These are phyloP conservation scores for Abrus pulchellus DNA, from an alignment of 306 rosid genomes.

Conservation along the genomic window DNA sequence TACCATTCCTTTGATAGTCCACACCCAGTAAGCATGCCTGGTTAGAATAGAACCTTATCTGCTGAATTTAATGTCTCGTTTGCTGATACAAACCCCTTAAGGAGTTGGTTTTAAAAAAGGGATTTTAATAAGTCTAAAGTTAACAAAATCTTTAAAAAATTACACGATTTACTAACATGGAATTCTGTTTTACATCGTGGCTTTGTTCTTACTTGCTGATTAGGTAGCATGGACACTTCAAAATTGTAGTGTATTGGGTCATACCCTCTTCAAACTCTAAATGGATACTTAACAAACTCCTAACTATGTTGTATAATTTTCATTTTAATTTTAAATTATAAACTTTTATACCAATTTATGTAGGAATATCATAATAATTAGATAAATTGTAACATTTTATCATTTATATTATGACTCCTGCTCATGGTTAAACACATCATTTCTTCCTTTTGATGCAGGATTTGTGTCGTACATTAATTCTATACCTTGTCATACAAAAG, in stretches of 20 bases:
- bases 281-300: too few relatives aligned
- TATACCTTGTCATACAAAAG: neutral
- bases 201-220: neutral
- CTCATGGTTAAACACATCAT: neutral
- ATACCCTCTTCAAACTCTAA: neutral
- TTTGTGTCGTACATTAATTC: neutral
- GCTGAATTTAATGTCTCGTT: neutral
- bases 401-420: neutral
- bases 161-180: neutral
- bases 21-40: neutral
- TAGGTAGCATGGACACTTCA: neutral
- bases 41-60: slow-evolving; percentile 8
- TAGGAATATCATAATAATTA: neutral
- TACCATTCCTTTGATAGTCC: neutral
- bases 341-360: neutral
- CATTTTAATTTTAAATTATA: too few relatives aligned
- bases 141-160: too few relatives aligned
- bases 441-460: neutral
- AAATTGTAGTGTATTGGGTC: neutral
- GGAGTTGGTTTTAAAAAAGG: neutral
- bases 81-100: neutral
- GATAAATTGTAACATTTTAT: neutral
- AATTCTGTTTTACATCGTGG: neutral
- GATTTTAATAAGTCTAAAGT: neutral
- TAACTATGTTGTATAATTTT: too few relatives aligned